These are phyloP conservation scores for Fraxinus greggii DNA, from an alignment of 305 asterid species.

Conservation along the genomic window DNA sequence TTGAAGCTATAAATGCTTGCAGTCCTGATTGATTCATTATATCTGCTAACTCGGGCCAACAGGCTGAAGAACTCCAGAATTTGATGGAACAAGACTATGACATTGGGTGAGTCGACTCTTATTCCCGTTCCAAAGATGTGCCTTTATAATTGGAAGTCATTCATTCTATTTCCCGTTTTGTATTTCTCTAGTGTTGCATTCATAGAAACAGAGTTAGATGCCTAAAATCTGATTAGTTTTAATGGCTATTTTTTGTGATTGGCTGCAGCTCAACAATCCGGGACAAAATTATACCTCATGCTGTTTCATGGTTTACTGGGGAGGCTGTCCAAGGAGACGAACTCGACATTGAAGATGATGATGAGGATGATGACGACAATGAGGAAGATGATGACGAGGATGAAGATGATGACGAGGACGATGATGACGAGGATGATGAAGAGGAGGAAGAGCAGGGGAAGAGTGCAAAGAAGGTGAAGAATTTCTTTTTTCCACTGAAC, in stretches of 20 bases:
- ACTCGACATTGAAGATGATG: slow-evolving; percentile 33
- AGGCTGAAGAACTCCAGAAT: slow-evolving; percentile 81
- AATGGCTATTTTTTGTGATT: neutral
- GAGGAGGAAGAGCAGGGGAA: slow-evolving; percentile 33
- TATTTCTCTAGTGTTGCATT: neutral
- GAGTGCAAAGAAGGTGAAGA: slow-evolving; percentile 32
- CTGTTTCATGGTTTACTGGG: slow-evolving; percentile 64
- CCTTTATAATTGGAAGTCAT: neutral
- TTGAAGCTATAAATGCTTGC: neutral
- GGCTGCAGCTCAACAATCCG: slow-evolving; percentile 49
- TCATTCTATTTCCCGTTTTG: neutral
- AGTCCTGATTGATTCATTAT: neutral
- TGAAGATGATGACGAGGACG: neutral
- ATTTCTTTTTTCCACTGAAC: neutral
- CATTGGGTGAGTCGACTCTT: slow-evolving; percentile 49
- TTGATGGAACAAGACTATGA: slow-evolving; percentile 82
- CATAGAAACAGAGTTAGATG: neutral
- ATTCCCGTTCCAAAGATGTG: neutral
- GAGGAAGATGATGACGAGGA: slow-evolving; percentile 10
- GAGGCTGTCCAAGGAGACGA: slow-evolving; percentile 52
- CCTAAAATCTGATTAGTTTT: neutral
- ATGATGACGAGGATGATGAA: neutral
- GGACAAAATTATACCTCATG: slow-evolving; percentile 58
- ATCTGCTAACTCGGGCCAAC: slow-evolving; percentile 14
- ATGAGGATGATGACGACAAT: neutral